Evolutionary conservation across 2,329 filamentous ascomycete species (phyloP), one percentile per base, ranked within the genome.

Genomic region (Colletotrichum magnum): DNA sequence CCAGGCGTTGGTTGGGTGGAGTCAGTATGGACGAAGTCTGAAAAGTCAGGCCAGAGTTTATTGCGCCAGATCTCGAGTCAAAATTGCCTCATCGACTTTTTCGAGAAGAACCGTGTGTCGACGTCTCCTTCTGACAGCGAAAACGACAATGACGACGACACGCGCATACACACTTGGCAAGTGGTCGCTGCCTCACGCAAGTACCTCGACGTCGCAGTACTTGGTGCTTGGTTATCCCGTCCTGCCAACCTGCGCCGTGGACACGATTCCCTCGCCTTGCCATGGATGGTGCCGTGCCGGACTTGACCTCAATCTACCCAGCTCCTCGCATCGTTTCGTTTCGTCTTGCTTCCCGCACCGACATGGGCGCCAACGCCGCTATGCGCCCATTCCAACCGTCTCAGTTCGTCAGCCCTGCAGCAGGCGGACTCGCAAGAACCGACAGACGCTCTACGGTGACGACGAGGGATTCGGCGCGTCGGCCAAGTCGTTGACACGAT

Each of bases 21-120:
- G 53, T 58, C 60, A 45, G 13, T 9, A 18, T 28, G 28, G 56
- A 65, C 24, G 39, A 69, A 65, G 57, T 41, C 52, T 54, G 9
- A 32, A 60, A 57, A 57, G 66, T 57, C 66, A 52, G 66, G 13
- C 21, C 12, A 39, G 43, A 60, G 45, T 56, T 59, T 52, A 18
- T 50, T 41, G 18, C 21, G 50, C 5, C 24, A 18, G 15, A 43
- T 50, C 10, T 21, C 24, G 61, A 69, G 50, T 69, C 66, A 60
- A 59, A 51, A 45, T 15, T 21, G 50, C 54, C 41, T 32, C 60
- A 45, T 56, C 51, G 52, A 18, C 41, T 36, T 32, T 53, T 48
- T 50, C 60, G 60, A 63, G 50, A 63, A 63, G 36, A 39, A 39
- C 39, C 6, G 28, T 48, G 28, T 48, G 41, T 63, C 28, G 10